Evolutionary conservation across 1,139 yeast genomes (phyloP).

Genomic region (Debaryomyces nepalensis): DNA sequence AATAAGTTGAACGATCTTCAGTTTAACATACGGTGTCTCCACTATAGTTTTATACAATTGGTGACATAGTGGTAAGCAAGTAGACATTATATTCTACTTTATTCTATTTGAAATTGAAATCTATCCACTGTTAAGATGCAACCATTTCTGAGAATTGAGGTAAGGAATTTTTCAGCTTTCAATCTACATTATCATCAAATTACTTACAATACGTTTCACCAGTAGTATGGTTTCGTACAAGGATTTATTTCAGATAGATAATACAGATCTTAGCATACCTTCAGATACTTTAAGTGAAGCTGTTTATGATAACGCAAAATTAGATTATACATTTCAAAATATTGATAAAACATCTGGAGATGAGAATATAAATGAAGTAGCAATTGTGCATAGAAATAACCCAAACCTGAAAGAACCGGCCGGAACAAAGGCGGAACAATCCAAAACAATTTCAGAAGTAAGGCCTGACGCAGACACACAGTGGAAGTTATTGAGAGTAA

Average conservation of each 20-base stretch:
- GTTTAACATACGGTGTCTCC: slow-evolving; percentile 11
- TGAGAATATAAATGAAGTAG: slow-evolving; percentile 9
- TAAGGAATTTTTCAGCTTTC: neutral
- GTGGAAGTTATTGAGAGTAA: slow-evolving; percentile 75
- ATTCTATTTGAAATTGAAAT: too few relatives aligned
- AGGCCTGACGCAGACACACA: slow-evolving; percentile 4
- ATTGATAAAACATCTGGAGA: slow-evolving; percentile 1
- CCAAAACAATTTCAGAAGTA: neutral
- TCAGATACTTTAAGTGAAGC: slow-evolving; percentile 39
- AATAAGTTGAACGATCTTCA: slow-evolving; percentile 30
- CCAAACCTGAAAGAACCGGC: neutral
- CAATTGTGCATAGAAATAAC: slow-evolving; percentile 1
- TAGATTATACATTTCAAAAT: slow-evolving; percentile 26
- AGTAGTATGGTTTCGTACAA: slow-evolving; percentile 13
- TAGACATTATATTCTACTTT: slow-evolving; percentile 2
- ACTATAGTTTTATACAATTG: slow-evolving; percentile 21
- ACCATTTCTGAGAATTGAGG: slow-evolving; percentile 12
- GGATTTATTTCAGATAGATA: slow-evolving; percentile 11
- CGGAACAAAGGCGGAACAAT: neutral
- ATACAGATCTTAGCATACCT: slow-evolving; percentile 21
- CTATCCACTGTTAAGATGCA: too few relatives aligned
- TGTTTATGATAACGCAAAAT: slow-evolving; percentile 34
- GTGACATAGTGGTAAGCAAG: neutral
- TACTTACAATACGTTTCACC: neutral
- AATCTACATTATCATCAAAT: neutral